Evolutionary conservation across 1,139 yeast genomes (phyloP).

Genomic region (Scheffersomyces segobiensis): DNA sequence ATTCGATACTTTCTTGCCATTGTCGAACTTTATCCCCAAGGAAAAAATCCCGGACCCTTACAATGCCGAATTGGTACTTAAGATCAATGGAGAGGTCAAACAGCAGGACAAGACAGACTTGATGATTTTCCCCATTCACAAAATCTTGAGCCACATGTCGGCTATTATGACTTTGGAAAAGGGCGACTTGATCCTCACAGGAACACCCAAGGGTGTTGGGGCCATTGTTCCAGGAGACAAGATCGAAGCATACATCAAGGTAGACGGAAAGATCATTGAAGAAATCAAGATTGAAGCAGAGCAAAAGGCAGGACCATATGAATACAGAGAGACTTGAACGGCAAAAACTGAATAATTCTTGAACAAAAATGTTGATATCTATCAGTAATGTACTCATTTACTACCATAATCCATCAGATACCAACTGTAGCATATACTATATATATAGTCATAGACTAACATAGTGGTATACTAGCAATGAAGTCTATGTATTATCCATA

Average conservation of each 20-base stretch:
- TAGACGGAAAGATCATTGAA: slow-evolving; percentile 55
- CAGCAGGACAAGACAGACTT: slow-evolving; percentile 80
- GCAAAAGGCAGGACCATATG: slow-evolving; percentile 80
- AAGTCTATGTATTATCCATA: neutral
- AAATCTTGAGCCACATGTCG: slow-evolving; percentile 78
- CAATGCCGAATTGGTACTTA: slow-evolving; percentile 63
- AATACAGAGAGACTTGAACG: slow-evolving; percentile 52
- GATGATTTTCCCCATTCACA: slow-evolving; percentile 88
- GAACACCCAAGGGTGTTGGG: slow-evolving; percentile 99
- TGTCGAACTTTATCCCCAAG: slow-evolving; percentile 71
- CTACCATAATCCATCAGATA: too few relatives aligned
- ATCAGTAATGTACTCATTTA: too few relatives aligned
- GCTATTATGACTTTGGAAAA: slow-evolving; percentile 85
- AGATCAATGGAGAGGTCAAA: slow-evolving; percentile 66
- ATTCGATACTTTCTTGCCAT: slow-evolving; percentile 90
- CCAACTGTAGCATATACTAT: neutral
- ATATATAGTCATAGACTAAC: neutral
- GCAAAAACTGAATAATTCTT: neutral
- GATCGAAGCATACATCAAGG: slow-evolving; percentile 61
- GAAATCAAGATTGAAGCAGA: slow-evolving; percentile 57
- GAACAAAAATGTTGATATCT: neutral
- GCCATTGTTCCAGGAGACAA: slow-evolving; percentile 73
- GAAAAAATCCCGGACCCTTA: slow-evolving; percentile 69
- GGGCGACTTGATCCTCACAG: slow-evolving; percentile 90
- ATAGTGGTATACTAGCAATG: neutral